These are phyloP conservation scores for Jamesozyma spencerorum DNA, from an alignment of 805 yeast species.

Conservation along the genomic window DNA sequence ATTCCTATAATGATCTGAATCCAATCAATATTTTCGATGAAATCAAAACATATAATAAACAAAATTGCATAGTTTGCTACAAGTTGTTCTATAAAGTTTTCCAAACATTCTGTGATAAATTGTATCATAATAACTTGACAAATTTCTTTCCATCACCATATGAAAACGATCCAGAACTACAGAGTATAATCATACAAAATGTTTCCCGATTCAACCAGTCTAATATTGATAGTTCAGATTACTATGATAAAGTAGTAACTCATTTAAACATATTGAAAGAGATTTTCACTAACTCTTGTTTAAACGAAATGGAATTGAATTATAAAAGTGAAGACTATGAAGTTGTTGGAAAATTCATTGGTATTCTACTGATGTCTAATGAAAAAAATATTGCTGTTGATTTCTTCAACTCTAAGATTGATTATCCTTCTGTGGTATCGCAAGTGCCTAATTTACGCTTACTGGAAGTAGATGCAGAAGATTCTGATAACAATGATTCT, in stretches of 20 bases:
- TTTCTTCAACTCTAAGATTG: constrained; percentile 32
- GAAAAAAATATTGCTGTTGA: constrained; percentile 34
- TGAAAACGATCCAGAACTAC: constrained; percentile 21
- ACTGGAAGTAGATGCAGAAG: background rate
- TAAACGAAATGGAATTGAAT: constrained; percentile 57
- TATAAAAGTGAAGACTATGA: constrained; percentile 39
- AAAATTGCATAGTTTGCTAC: constrained; percentile 12
- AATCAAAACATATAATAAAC: constrained; percentile 9
- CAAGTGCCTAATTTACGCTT: background rate
- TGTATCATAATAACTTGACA: constrained; percentile 15
- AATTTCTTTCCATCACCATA: constrained; percentile 21
- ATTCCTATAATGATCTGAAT: background rate
- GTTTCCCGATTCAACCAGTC: constrained; percentile 17
- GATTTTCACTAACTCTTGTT: constrained; percentile 60
- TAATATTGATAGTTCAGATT: constrained; percentile 13
- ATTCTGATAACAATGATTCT: background rate
- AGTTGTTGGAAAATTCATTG: constrained; percentile 27
- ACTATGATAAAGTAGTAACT: constrained; percentile 13
- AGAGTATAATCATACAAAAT: constrained; percentile 19
- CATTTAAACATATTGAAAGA: constrained; percentile 32
- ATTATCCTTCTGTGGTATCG: constrained; percentile 16
- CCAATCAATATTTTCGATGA: constrained; percentile 16
- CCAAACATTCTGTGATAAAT: constrained; percentile 17
- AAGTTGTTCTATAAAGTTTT: constrained; percentile 12
- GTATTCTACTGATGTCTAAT: constrained; percentile 30